Percentiles rank a stretch among this genome's conserved stretches.
phyloP scores from a whole-genome alignment of 139 green algal species.

The Micractinium sp. region DNA sequence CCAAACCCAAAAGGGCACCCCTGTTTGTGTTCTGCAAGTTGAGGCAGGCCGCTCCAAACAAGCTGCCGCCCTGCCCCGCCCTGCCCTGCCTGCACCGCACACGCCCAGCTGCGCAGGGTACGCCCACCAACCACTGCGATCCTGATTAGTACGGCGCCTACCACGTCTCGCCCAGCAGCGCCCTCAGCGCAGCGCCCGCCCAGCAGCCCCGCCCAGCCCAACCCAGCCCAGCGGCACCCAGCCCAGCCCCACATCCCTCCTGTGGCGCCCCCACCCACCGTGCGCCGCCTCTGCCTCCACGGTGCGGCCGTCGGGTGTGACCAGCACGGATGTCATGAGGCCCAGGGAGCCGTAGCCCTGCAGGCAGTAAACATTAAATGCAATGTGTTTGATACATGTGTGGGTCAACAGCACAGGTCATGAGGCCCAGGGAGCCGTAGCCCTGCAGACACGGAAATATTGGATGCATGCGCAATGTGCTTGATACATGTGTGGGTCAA shows the following conservation, averaged over 20 bases:
- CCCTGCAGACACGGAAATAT: neutral
- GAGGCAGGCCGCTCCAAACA: neutral
- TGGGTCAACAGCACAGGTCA: neutral
- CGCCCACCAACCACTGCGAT: too few relatives aligned
- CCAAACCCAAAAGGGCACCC: too few relatives aligned
- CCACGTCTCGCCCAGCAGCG: too few relatives aligned
- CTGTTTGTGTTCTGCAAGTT: neutral
- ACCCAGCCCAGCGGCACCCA: neutral
- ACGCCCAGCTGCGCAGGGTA: too few relatives aligned
- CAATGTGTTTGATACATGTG: neutral
- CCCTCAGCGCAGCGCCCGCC: too few relatives aligned
- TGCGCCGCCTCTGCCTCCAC: slow-evolving; percentile 97
- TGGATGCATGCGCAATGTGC: neutral
- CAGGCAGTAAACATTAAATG: neutral
- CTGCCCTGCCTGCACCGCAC: too few relatives aligned
- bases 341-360: slow-evolving; percentile 94
- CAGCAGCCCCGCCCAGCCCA: neutral
- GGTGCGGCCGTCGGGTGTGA: slow-evolving; percentile 93
- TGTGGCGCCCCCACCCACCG: slow-evolving; percentile 52
- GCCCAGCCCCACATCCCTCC: neutral
- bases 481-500: too few relatives aligned
- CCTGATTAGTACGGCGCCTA: too few relatives aligned
- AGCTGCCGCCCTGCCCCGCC: neutral
- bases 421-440: neutral
- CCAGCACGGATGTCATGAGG: slow-evolving; percentile 95